Base-by-base conservation (phyloP, 164 flowering plant species). In the Macadamia integrifolia region DNA sequence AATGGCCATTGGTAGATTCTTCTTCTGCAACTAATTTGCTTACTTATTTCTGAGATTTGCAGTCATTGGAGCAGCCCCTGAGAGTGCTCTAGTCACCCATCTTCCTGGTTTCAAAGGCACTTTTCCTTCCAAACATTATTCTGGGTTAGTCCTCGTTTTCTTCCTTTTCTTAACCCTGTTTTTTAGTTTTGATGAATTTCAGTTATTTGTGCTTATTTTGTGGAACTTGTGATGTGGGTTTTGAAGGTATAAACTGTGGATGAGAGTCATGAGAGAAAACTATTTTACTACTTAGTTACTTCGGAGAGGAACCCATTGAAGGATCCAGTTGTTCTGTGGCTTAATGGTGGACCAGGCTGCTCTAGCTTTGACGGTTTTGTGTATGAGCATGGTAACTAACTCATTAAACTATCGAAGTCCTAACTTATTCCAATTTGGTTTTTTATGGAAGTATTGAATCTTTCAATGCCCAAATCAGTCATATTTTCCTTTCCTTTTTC, bases 81-180 rank as follows among this genome's bases (percentile, higher is more conserved):
- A 86, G 61, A 58, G 56, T 61, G 86, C 91, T 61, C 76, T 87
- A 0, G 65, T 93, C 9, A 81, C 84, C 14, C 70, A 76, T 4
- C 66, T 94, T 69, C 98, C 97, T 70, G 96, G 97, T 17, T 94
- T 90, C 73, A 67, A 64, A 70, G 95, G 87, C 63, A 70, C 78
- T 75, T 66, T 94, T 75, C 23, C 23, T 23, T 23, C 23, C 23
- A 23, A 23, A 23, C 23, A 23, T 23, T 23, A 23, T 23, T 23
- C 97, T 56, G 98, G 98, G 98, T 93, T 79, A 44, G 31, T 32
- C 10, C 11, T 53, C 0, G 48, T 10, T 31, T 35, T 66, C 48
- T 43, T 43, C 9, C 9, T 43, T 43, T 43, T 43, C 9, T 43
- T 43, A 43, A 43, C 48, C 48, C 48, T 43, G 48, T 43, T 5